Evolutionary conservation across 1,284 basidiomycete genomes (phyloP).

Genomic region (Papiliotrema flavescens): DNA sequence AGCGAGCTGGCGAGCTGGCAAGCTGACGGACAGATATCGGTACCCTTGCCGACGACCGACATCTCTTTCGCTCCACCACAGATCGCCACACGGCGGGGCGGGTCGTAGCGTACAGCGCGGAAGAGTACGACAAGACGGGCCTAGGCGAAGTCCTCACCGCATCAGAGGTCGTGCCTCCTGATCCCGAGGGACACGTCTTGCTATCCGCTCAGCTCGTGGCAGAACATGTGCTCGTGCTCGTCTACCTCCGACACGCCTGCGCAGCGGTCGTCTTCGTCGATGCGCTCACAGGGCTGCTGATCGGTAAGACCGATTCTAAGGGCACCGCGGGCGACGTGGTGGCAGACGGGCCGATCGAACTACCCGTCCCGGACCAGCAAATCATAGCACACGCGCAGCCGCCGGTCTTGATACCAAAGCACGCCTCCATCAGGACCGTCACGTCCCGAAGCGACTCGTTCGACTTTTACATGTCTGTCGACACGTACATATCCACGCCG

Average conservation of each 20-base stretch:
- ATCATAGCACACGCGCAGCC: neutral
- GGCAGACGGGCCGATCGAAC: too few species aligned
- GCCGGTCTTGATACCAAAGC: constrained; percentile 14
- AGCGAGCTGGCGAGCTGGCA: neutral
- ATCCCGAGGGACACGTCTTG: constrained; percentile 10
- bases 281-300: constrained; percentile 10
- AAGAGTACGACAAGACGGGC: constrained; percentile 6
- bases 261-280: constrained; percentile 17
- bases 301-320: constrained; percentile 12
- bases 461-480: constrained; percentile 16
- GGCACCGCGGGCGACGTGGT: constrained; percentile 1
- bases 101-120: constrained; percentile 7
- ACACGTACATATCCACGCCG: constrained; percentile 17
- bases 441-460: constrained; percentile 8
- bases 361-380: neutral
- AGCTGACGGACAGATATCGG: constrained; percentile 13
- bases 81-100: constrained; percentile 14
- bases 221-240: constrained; percentile 12
- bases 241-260: constrained; percentile 19
- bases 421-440: constrained; percentile 13
- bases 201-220: constrained; percentile 9
- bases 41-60: constrained; percentile 6
- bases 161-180: constrained; percentile 8
- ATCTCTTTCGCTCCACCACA: constrained; percentile 14
- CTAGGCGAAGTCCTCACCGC: constrained; percentile 1